Conservation (phyloP, 257 asterid species). For the Solanum chilense region DNA sequence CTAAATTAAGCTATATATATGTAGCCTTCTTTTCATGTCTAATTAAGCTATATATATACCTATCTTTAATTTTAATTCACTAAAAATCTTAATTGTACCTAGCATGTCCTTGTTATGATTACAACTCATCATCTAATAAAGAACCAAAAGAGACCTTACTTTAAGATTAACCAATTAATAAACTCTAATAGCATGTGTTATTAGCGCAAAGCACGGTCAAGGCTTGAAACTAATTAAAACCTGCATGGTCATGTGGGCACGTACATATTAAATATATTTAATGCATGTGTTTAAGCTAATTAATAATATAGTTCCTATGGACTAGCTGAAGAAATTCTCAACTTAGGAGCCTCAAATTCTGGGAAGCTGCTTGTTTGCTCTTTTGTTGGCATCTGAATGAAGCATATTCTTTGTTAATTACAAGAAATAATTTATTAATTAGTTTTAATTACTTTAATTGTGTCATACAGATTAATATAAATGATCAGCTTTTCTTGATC, state of each 20-base stretch:
- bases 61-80: neutral
- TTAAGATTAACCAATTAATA: neutral
- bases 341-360: conserved; percentile 1
- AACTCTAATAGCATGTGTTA: neutral
- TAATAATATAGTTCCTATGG: neutral
- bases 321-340: neutral
- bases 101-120: neutral
- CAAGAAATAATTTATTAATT: neutral
- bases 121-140: conserved; percentile 3
- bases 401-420: neutral
- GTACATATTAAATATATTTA: neutral
- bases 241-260: conserved; percentile 4
- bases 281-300: neutral
- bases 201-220: conserved; percentile 2
- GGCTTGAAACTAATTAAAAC: neutral
- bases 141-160: neutral
- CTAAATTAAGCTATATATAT: neutral
- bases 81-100: neutral
- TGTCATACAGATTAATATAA: neutral
- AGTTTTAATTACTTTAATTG: neutral
- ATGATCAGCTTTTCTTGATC: neutral
- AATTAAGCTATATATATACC: neutral
- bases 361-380: neutral
- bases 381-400: neutral
- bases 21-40: neutral